These are phyloP conservation scores for Apiosordaria backusii DNA, from an alignment of 495 filamentous ascomycete genomes.

Conservation along the genomic window DNA sequence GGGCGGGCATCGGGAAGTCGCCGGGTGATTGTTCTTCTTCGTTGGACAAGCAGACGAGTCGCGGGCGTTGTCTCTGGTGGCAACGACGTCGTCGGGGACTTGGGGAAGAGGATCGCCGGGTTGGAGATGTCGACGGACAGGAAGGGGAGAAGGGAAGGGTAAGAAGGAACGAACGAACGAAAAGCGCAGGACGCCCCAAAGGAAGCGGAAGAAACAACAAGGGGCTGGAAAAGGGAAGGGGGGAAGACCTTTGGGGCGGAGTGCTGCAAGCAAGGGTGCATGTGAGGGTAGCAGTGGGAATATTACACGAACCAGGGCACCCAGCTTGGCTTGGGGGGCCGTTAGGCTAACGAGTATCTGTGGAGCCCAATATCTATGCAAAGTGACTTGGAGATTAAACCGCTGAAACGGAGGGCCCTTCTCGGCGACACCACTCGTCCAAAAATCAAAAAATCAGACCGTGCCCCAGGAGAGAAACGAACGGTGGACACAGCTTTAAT, in stretches of 20 bases:
- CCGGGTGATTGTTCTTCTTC: conserved; percentile 22
- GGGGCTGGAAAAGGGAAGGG: conserved; percentile 24
- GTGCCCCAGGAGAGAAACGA: neutral
- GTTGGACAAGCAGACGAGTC: conserved; percentile 28
- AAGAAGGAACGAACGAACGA: conserved; percentile 27
- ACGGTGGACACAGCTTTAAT: neutral
- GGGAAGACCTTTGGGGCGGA: conserved; percentile 30
- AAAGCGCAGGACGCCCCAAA: conserved; percentile 14
- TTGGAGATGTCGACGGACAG: conserved; percentile 24
- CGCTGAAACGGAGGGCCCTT: conserved; percentile 18
- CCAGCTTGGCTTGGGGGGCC: conserved; percentile 9
- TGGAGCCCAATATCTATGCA: neutral
- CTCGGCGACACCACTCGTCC: neutral
- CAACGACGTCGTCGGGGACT: conserved; percentile 32
- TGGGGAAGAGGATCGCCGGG: conserved; percentile 21
- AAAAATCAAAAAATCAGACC: neutral
- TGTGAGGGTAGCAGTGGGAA: conserved; percentile 24
- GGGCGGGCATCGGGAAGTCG: conserved; percentile 30
- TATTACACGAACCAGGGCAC: conserved; percentile 32
- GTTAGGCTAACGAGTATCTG: conserved; percentile 7
- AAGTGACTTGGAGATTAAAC: conserved; percentile 16
- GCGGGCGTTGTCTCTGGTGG: conserved; percentile 23
- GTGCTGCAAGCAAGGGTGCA: conserved; percentile 30
- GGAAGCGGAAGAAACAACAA: conserved; percentile 25
- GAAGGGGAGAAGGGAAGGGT: conserved; percentile 18